A percentile compares a stretch with the other conserved stretches of the same genome.
Conservation (phyloP, 75 land plant genomes). For the Cupressus sempervirens region DNA sequence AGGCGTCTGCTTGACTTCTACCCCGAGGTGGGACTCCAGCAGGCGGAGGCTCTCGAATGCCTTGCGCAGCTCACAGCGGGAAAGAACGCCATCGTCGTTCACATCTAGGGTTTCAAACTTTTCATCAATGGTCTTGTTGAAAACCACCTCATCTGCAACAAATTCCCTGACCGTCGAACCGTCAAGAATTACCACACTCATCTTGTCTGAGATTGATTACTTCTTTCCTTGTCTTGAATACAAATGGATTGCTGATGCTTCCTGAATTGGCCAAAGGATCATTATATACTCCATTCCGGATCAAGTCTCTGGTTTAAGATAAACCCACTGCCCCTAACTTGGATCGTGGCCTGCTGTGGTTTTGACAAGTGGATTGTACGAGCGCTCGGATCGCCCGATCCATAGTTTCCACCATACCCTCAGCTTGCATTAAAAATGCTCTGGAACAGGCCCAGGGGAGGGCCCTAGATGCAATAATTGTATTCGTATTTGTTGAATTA, state of each 20-base stretch:
- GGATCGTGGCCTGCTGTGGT: no score
- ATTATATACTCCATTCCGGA: no score
- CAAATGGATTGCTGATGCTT: not conserved
- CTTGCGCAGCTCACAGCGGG: conserved; percentile 63
- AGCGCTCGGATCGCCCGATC: no score
- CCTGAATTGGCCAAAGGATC: no score
- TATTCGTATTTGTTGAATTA: no score
- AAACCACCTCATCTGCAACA: conserved; percentile 42
- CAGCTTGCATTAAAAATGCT: no score
- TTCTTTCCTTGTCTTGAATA: not conserved
- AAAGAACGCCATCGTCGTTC: conserved; percentile 70
- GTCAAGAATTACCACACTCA: conserved; percentile 48
- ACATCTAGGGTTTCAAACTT: conserved; percentile 45
- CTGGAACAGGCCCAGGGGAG: no score
- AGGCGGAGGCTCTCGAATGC: conserved; percentile 65
- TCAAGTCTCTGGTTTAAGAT: no score
- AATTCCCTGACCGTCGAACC: conserved; percentile 60
- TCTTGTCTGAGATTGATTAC: not conserved
- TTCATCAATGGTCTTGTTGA: conserved; percentile 47
- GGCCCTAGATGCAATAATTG: no score
- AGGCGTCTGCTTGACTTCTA: conserved; percentile 43
- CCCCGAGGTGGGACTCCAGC: conserved; percentile 56
- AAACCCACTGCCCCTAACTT: no score
- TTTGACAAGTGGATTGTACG: no score
- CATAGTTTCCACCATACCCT: no score